Conservation (phyloP, 306 rosid species). For the Hylodesmum podocarpum region DNA sequence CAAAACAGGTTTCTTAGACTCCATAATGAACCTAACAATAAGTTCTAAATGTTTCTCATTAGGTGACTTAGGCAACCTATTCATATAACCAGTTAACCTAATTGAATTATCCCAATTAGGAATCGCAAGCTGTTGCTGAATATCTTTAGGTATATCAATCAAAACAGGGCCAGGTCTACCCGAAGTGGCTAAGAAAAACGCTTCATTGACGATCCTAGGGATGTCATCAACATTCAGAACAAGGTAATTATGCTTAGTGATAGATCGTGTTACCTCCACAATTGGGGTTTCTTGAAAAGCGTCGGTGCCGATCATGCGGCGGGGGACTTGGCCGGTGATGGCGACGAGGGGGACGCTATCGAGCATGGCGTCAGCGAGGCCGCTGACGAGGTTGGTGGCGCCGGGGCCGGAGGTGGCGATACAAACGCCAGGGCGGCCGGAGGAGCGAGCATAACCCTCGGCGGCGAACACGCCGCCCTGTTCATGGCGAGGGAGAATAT, state of each 20-base stretch:
- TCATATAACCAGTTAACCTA: conserved; percentile 61
- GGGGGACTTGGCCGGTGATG: conserved; percentile 84
- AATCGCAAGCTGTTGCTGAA: conserved; percentile 78
- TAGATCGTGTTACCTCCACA: conserved; percentile 91
- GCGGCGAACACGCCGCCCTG: conserved; percentile 84
- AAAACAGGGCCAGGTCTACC: conserved; percentile 89
- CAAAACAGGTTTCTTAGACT: conserved; percentile 73
- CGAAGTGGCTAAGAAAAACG: conserved; percentile 67
- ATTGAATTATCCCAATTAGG: conserved; percentile 72
- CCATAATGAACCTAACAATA: conserved; percentile 63
- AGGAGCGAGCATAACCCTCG: conserved; percentile 78
- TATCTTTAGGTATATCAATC: conserved; percentile 80
- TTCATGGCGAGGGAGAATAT: conserved; percentile 82
- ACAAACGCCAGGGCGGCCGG: conserved; percentile 78
- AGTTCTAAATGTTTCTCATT: conserved; percentile 47
- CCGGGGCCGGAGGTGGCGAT: conserved; percentile 97
- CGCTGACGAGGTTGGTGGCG: conserved; percentile 86
- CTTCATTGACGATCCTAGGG: conserved; percentile 77
- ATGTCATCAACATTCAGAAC: conserved; percentile 84
- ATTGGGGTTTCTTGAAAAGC: conserved; percentile 92
- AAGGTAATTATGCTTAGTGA: conserved; percentile 83
- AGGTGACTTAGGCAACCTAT: conserved; percentile 64
- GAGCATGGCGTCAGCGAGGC: conserved; percentile 76
- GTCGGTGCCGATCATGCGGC: conserved; percentile 91
- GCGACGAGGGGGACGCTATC: conserved; percentile 78